Conservation (phyloP, 2,329 filamentous ascomycete species). For the Aspergillus puulaauensis region DNA sequence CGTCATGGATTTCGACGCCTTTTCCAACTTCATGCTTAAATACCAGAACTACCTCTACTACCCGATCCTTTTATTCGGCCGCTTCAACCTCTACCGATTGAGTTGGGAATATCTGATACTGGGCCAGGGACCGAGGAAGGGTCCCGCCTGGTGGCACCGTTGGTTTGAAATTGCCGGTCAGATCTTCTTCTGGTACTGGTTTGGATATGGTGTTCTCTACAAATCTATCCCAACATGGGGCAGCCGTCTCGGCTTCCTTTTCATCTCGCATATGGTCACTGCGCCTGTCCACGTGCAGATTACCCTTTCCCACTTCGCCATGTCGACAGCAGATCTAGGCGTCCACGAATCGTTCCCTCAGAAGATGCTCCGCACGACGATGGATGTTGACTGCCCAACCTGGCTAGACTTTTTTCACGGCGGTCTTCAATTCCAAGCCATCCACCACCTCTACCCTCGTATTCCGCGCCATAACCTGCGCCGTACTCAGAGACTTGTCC, state of each 20-base stretch:
- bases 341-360: conserved; percentile 84
- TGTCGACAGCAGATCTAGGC: conserved; percentile 86
- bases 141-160: conserved; percentile 78
- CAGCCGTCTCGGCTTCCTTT: conserved; percentile 70
- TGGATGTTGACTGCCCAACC: conserved; percentile 84
- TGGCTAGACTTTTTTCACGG: conserved; percentile 92
- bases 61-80: conserved; percentile 73
- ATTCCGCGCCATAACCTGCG: conserved; percentile 84
- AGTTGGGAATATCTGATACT: conserved; percentile 76
- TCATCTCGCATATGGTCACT: conserved; percentile 77
- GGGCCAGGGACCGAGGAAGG: conserved; percentile 69
- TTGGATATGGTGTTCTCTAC: conserved; percentile 79
- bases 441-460: conserved; percentile 82
- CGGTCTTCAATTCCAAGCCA: conserved; percentile 83
- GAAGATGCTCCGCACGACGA: conserved; percentile 87
- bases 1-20: conserved; percentile 73
- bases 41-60: conserved; percentile 84
- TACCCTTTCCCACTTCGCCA: conserved; percentile 87
- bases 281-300: conserved; percentile 86
- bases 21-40: conserved; percentile 69
- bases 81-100: conserved; percentile 82
- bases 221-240: conserved; percentile 66
- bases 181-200: conserved; percentile 82
- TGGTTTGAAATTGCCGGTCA: conserved; percentile 77
- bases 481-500: conserved; percentile 69